Evolutionary conservation across 2,329 filamentous ascomycete genomes (phyloP).

Genomic region (Tympanopsis confertula): DNA sequence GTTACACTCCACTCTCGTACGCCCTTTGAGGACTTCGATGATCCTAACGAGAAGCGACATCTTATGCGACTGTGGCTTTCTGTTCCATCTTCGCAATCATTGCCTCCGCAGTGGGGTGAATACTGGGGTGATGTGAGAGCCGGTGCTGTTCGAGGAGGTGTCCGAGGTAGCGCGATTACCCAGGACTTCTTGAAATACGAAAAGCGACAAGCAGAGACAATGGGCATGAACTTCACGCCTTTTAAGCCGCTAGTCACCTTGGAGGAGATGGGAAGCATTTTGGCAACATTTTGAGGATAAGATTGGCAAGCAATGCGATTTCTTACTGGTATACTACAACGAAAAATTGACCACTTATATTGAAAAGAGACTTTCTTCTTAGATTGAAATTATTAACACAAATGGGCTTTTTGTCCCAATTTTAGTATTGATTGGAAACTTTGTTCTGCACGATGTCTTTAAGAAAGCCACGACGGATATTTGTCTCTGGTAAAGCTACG

Average conservation of each 20-base stretch:
- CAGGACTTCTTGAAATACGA: slow-evolving; percentile 3
- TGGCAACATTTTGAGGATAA: too few species aligned
- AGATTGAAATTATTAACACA: too few species aligned
- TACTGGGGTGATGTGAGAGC: slow-evolving; percentile 7
- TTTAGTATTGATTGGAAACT: too few species aligned
- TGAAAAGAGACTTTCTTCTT: too few species aligned
- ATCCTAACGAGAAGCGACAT: slow-evolving; percentile 5
- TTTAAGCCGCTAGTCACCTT: slow-evolving; percentile 1
- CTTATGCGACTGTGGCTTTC: slow-evolving; percentile 7
- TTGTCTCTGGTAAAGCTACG: too few species aligned
- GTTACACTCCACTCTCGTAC: slow-evolving; percentile 7
- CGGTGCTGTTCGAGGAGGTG: slow-evolving; percentile 3
- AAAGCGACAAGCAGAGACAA: slow-evolving; percentile 2
- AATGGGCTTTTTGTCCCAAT: too few species aligned
- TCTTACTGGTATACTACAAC: too few species aligned
- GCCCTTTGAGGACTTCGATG: slow-evolving; percentile 4
- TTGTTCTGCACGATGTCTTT: too few species aligned
- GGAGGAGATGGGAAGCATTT: too few species aligned
- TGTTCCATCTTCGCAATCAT: slow-evolving; percentile 4
- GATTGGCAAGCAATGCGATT: too few species aligned
- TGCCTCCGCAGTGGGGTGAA: slow-evolving; percentile 4
- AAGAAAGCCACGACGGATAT: too few species aligned
- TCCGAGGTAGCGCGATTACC: slow-evolving; percentile 2
- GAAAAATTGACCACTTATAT: too few species aligned
- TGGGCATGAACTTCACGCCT: slow-evolving; percentile 4